Base-by-base conservation (phyloP, 2,329 filamentous ascomycete species). In the Apiospora rasikravindrae region DNA sequence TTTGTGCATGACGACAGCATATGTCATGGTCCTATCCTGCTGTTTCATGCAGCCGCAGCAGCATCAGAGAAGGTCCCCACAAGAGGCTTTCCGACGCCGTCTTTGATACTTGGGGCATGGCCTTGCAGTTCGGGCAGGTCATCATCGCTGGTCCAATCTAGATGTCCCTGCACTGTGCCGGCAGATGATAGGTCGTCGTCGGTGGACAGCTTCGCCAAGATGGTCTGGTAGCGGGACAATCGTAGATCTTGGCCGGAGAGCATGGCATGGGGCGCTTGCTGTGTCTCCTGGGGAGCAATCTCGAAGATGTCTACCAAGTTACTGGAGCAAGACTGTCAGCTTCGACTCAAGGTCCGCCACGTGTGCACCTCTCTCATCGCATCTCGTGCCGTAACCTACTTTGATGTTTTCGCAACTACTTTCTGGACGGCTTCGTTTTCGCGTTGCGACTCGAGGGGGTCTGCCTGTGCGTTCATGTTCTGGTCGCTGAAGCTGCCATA, bases 231-330 rank as follows among this genome's bases (percentile, higher is more conserved):
- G 71, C 88, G 88, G 69, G 87, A 84, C 33, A 89, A 80, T 72
- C 87, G 86, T 66, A 86, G 84, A 73, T 90, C 88, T 78, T 90
- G 88, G 67, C 86, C 87, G 69, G 87, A 84, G 44, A 80, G 77
- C 64, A 80, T 71, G 42, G 75, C 71, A 1, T 78, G 76, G n/a
- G 80, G 79, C 42, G 77, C 73, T 64, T 77, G 78, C 66, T 80
- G 78, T 22, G 78, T 73, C 72, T 86, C 86, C 72, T 88, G 86
- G 29, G 89, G 88, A 47, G 88, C 86, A 77, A 91, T 90, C 74
- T 91, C 89, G 81, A 91, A 92, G 67, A 92, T 89, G 78, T 92
- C 90, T 73, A 92, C 89, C 82, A 92, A 88, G 77, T 91, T 91
- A 77, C 90, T 92, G 77, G 69, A 74, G 67, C 70, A 70, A 29